Conservation (phyloP, 495 filamentous ascomycete species). For the Melanomma pulvis-pyrius region DNA sequence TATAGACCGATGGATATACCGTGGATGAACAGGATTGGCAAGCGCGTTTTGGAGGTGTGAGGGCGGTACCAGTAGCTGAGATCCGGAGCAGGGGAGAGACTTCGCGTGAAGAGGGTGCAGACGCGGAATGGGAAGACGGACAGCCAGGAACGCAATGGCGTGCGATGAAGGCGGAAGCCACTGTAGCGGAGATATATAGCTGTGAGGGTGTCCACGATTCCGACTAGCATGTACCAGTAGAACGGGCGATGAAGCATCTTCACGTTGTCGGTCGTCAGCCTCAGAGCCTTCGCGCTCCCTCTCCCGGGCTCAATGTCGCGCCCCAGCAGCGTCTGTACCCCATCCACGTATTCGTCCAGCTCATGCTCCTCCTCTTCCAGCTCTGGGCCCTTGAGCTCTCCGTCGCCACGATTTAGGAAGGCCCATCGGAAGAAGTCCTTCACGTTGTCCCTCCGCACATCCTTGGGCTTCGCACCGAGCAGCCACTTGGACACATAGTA, state of each 20-base stretch:
- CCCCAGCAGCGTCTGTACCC: constrained; percentile 54
- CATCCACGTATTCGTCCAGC: constrained; percentile 58
- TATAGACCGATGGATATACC: constrained; percentile 72
- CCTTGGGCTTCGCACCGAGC: constrained; percentile 56
- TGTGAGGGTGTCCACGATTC: constrained; percentile 54
- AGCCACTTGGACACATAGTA: constrained; percentile 67
- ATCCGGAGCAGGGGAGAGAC: constrained; percentile 51
- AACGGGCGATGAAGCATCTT: constrained; percentile 63
- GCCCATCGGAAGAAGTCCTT: constrained; percentile 68
- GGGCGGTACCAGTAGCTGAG: constrained; percentile 67
- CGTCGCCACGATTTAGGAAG: constrained; percentile 51
- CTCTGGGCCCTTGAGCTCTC: constrained; percentile 10
- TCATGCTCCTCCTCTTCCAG: constrained; percentile 53
- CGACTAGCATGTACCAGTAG: constrained; percentile 60
- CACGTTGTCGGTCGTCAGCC: constrained; percentile 67
- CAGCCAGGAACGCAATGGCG: constrained; percentile 42
- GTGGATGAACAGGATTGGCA: constrained; percentile 68
- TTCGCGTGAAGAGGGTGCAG: constrained; percentile 47
- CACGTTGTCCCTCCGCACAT: constrained; percentile 68
- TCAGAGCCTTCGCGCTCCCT: constrained; percentile 56
- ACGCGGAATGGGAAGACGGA: constrained; percentile 59
- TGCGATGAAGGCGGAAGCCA: constrained; percentile 50
- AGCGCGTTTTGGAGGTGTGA: constrained; percentile 56
- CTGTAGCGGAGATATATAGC: constrained; percentile 46
- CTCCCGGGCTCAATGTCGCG: constrained; percentile 54